Evolutionary conservation across 129 eudicot species (phyloP), one percentile per base, ranked within the genome.

Genomic region (Arctium minus): DNA sequence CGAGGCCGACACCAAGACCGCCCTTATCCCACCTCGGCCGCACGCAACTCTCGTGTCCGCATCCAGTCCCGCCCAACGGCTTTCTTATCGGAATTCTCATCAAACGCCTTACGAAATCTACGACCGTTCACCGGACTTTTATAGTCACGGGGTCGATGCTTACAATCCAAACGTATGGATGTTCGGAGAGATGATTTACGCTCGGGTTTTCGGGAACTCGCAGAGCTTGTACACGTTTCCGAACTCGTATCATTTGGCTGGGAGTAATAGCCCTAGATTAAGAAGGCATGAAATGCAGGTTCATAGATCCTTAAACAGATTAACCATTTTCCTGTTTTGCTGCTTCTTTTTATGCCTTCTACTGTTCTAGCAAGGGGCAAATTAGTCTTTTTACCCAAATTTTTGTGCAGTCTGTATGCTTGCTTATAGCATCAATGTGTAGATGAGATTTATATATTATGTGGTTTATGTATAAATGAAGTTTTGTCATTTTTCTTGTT

Each of bases 1-100:
- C 3, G 89, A 89, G 71, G 76, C 84, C 0, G 78, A 82, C 79
- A 81, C 65, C 87, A 92, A 91, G 74, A 22, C 86, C 29, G 18
- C 79, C 22, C 44, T 46, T 73, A 87, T 91, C 69, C 99, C 99
- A 2, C 95, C 97, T 22, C 82, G 99, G 75, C 99, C 99, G 0
- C 86, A 86, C 0, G 92, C 96, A 39, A 88, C 87, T 10, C 83
- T 90, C 79, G 32, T 75, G 0, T 32, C 86, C 42, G 15, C 92
- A 29, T 85, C 86, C 53, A 86, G 84, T 80, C 77, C 83, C 5
- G 44, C 81, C 29, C 88, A 83, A 40, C 89, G 62, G 12, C 81
- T 85, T 53, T 78, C 86, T 37, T 88, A 88, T 73, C 78, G 72
- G 1, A 76, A 77, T 77, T 75, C 90, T 36, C 81, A 84, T 75